Evolutionary conservation across 768 basidiomycete species (phyloP).

Genomic region (Auricularia sp.): DNA sequence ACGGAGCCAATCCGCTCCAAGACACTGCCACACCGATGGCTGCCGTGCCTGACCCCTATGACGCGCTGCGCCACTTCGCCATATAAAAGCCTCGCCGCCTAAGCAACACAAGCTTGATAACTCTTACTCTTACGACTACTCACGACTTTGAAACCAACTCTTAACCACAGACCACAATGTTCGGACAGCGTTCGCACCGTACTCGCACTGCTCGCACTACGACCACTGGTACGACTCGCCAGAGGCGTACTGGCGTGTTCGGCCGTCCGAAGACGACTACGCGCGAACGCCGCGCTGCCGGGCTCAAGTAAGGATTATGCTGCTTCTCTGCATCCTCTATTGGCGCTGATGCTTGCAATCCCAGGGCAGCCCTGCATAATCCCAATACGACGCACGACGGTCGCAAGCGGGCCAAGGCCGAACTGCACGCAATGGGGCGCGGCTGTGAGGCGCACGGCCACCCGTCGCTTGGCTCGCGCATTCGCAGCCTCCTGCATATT

Average conservation of each 20-base stretch:
- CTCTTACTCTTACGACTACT: background rate
- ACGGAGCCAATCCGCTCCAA: too few species aligned
- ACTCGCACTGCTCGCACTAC: background rate
- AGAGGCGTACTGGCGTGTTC: background rate
- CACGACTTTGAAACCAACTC: background rate
- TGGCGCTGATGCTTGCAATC: background rate
- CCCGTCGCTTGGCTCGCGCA: background rate
- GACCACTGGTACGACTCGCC: background rate
- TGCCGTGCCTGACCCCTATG: too few species aligned
- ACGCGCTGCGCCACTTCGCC: too few species aligned
- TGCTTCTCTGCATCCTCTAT: background rate
- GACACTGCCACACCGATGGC: too few species aligned
- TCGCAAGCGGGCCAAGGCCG: slow-evolving; percentile 35
- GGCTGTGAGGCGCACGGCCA: background rate
- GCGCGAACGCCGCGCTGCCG: background rate
- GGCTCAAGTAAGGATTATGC: background rate
- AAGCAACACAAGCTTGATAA: background rate
- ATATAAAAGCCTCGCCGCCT: too few species aligned
- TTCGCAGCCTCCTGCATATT: background rate
- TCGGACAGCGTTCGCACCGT: background rate
- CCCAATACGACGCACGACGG: slow-evolving; percentile 38
- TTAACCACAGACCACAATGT: background rate
- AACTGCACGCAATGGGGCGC: slow-evolving; percentile 32
- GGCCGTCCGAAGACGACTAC: background rate
- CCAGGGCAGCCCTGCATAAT: slow-evolving; percentile 35